Conservation (phyloP, 2,329 filamentous ascomycete species). For the Trichophyton schoenleinii region DNA sequence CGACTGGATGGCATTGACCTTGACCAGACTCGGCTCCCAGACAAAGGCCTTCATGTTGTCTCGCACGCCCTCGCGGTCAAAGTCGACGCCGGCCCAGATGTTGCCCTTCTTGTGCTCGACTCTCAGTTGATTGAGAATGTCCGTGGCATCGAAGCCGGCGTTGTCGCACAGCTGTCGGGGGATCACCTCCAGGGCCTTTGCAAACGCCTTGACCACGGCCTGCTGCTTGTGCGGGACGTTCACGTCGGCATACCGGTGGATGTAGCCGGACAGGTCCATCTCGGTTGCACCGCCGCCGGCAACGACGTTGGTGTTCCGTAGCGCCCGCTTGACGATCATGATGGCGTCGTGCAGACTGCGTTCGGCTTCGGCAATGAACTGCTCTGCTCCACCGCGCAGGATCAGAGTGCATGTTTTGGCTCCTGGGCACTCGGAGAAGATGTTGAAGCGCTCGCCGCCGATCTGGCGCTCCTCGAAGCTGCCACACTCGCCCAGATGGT, state of each 20-base stretch:
- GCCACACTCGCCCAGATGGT: constrained; percentile 85
- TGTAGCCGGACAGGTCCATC: constrained; percentile 92
- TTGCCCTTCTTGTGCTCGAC: constrained; percentile 92
- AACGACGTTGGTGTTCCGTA: constrained; percentile 88
- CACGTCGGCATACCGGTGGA: constrained; percentile 84
- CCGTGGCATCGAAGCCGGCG: constrained; percentile 93
- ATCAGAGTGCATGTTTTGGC: constrained; percentile 96
- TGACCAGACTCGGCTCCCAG: constrained; percentile 92
- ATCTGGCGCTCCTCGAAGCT: constrained; percentile 92
- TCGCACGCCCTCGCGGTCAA: constrained; percentile 76
- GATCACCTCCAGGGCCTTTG: constrained; percentile 92
- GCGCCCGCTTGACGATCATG: constrained; percentile 98
- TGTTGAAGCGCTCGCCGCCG: constrained; percentile 93
- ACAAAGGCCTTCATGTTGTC: constrained; percentile 95
- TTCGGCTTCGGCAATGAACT: constrained; percentile 98
- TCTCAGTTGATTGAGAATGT: constrained; percentile 89
- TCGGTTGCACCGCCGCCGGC: constrained; percentile 88
- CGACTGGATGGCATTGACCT: constrained; percentile 93
- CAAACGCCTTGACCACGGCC: constrained; percentile 92
- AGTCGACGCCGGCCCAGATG: constrained; percentile 92
- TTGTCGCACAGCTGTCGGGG: constrained; percentile 97
- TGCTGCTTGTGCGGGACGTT: constrained; percentile 93
- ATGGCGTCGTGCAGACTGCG: constrained; percentile 96
- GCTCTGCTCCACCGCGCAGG: constrained; percentile 88
- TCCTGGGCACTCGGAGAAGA: constrained; percentile 90